A percentile compares a stretch with the other conserved stretches of the same genome.
Evolutionary conservation across 225 moss, liverwort and hornwort species (phyloP).

Genomic region (Marchantia paleacea): DNA sequence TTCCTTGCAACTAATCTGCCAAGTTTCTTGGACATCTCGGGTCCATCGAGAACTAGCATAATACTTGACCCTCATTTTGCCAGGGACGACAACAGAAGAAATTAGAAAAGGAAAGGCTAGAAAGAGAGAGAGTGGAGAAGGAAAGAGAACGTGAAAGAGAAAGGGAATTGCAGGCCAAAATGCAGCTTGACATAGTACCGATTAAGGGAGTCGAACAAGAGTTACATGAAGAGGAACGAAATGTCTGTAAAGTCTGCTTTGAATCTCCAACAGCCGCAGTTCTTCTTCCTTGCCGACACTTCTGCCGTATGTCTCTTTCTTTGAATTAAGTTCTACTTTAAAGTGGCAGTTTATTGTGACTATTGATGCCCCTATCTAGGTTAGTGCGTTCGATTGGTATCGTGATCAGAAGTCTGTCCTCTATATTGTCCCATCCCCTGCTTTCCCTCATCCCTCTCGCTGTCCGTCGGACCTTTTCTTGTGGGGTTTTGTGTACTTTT

Average conservation of each 20-base stretch:
- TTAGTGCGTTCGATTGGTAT: neutral
- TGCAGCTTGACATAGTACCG: conserved; percentile 31
- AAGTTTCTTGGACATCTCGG: neutral
- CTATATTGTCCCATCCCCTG: neutral
- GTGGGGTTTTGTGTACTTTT: neutral
- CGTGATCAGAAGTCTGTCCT: neutral
- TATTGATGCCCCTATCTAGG: neutral
- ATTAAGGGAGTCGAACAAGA: conserved; percentile 41
- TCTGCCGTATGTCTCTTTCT: conserved; percentile 48
- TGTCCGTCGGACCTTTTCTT: conserved; percentile 2
- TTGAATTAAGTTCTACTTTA: conserved; percentile 11
- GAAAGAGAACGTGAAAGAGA: conserved; percentile 43
- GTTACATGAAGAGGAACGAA: conserved; percentile 48
- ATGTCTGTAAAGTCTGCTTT: conserved; percentile 62
- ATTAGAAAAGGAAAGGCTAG: conserved; percentile 47
- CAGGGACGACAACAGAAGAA: conserved; percentile 50
- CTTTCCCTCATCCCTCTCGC: neutral
- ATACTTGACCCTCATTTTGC: conserved; percentile 14
- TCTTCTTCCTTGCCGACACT: conserved; percentile 58
- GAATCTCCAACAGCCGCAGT: conserved; percentile 65
- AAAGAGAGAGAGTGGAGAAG: conserved; percentile 43
- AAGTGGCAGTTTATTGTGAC: neutral
- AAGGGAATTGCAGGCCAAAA: conserved; percentile 37
- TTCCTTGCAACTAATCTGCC: neutral
- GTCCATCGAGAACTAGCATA: conserved; percentile 3